Conservation (phyloP, 2,329 filamentous ascomycete genomes). For the Ampelomyces quisqualis region DNA sequence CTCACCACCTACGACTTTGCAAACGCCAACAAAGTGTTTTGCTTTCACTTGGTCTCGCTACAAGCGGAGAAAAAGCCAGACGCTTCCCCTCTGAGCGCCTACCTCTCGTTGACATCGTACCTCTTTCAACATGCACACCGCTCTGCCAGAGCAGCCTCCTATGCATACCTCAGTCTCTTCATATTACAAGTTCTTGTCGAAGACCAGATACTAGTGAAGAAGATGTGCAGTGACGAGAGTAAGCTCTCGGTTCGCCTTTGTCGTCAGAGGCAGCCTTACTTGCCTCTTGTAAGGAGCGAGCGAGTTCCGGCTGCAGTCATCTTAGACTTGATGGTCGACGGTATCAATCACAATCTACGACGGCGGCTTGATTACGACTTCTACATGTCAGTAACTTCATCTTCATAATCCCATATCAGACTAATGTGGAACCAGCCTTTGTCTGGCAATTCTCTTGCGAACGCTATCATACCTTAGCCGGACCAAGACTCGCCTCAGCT, state of each 20-base stretch:
- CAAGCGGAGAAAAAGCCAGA: constrained; percentile 61
- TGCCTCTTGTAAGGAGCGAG: constrained; percentile 72
- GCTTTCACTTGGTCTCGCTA: constrained; percentile 73
- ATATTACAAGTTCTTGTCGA: constrained; percentile 84
- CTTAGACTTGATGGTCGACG: constrained; percentile 85
- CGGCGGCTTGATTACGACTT: constrained; percentile 80
- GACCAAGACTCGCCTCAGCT: constrained; percentile 74
- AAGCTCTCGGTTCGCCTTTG: constrained; percentile 77
- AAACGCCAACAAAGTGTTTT: constrained; percentile 93
- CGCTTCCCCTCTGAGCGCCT: constrained; percentile 75
- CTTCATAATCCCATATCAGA: background rate
- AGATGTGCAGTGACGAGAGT: constrained; percentile 76
- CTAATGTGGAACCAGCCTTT: constrained; percentile 55
- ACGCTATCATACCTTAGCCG: constrained; percentile 81
- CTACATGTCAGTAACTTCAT: constrained; percentile 60
- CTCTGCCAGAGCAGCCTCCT: constrained; percentile 73
- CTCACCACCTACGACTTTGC: constrained; percentile 90
- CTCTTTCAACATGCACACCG: constrained; percentile 90
- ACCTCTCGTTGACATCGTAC: constrained; percentile 88
- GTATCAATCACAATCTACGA: constrained; percentile 89
- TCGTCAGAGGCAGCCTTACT: constrained; percentile 81
- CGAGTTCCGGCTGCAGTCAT: constrained; percentile 73
- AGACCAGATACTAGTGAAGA: constrained; percentile 77
- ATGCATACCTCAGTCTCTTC: constrained; percentile 82
- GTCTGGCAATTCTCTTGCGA: constrained; percentile 77